These are phyloP conservation scores for Podospora australis DNA, from an alignment of 495 filamentous ascomycete genomes.

Conservation along the genomic window DNA sequence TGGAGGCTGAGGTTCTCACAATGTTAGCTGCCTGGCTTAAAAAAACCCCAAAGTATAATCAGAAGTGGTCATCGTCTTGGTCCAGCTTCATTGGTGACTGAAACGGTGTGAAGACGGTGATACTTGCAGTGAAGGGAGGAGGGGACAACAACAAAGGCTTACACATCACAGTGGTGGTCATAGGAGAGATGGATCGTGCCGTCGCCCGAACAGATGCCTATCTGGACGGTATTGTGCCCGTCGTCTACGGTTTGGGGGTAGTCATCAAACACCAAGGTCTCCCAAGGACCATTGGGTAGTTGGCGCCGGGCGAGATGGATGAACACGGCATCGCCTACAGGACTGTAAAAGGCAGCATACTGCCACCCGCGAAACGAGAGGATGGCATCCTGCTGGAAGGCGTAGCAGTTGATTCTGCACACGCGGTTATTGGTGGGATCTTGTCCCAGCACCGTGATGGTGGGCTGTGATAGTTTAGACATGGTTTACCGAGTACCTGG, in stretches of 20 bases:
- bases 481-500: background rate
- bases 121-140: background rate
- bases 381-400: conserved; percentile 40
- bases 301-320: conserved; percentile 39
- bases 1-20: conserved; percentile 24
- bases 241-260: conserved; percentile 45
- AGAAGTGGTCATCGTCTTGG: no score
- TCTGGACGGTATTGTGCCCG: conserved; percentile 44
- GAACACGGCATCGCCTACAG: conserved; percentile 29
- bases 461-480: conserved; percentile 23
- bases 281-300: conserved; percentile 31
- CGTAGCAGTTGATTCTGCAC: conserved; percentile 35
- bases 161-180: conserved; percentile 40
- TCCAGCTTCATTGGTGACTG: no score
- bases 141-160: conserved; percentile 2
- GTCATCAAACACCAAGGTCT: conserved; percentile 38
- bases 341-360: conserved; percentile 40
- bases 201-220: conserved; percentile 42
- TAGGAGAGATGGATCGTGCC: conserved; percentile 44
- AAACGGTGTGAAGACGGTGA: no score
- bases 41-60: no score
- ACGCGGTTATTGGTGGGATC: conserved; percentile 33
- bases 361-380: conserved; percentile 36
- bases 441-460: conserved; percentile 25
- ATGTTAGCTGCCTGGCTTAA: conserved; percentile 8